Percentiles rank a stretch among this genome's conserved stretches.
Conservation (phyloP, 129 eudicot species). For the Chrysanthemum seticuspe region DNA sequence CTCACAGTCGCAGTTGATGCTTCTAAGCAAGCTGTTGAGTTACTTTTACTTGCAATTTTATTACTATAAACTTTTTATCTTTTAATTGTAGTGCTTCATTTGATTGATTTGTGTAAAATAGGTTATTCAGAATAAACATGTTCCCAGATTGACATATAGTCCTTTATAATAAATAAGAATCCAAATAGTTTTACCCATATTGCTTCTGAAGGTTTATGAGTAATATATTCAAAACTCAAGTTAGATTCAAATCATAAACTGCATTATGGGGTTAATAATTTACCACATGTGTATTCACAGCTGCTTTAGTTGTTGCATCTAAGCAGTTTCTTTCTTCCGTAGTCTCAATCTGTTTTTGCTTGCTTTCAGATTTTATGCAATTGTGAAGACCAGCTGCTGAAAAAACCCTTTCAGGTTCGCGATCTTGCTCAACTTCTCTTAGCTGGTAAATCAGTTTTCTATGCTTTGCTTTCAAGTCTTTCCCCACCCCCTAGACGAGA, state of each 20-base stretch:
- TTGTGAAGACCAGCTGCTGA: slow-evolving; percentile 29
- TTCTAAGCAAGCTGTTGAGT: too few species aligned
- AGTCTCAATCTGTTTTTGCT: slow-evolving; percentile 17
- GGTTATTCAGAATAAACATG: too few species aligned
- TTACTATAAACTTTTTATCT: too few species aligned
- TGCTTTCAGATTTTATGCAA: slow-evolving; percentile 32
- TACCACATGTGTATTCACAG: slow-evolving; percentile 46
- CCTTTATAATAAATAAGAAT: not conserved
- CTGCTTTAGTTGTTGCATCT: slow-evolving; percentile 28
- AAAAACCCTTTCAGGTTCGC: slow-evolving; percentile 25
- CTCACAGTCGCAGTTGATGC: too few species aligned
- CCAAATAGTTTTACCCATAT: not conserved
- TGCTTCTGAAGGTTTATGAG: not conserved
- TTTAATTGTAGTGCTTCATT: too few species aligned
- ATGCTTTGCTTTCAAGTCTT: too few species aligned
- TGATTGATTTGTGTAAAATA: too few species aligned
- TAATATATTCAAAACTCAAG: not conserved
- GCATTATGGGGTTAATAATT: slow-evolving; percentile 6
- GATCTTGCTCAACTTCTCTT: not conserved
- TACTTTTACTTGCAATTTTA: too few species aligned
- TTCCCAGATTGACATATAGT: too few species aligned
- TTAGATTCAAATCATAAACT: not conserved
- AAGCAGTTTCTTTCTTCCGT: slow-evolving; percentile 29
- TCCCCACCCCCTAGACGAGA: too few species aligned
- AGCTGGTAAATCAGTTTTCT: too few species aligned